Base-by-base conservation (phyloP, 2,329 filamentous ascomycete genomes). In the Alternaria arborescens region DNA sequence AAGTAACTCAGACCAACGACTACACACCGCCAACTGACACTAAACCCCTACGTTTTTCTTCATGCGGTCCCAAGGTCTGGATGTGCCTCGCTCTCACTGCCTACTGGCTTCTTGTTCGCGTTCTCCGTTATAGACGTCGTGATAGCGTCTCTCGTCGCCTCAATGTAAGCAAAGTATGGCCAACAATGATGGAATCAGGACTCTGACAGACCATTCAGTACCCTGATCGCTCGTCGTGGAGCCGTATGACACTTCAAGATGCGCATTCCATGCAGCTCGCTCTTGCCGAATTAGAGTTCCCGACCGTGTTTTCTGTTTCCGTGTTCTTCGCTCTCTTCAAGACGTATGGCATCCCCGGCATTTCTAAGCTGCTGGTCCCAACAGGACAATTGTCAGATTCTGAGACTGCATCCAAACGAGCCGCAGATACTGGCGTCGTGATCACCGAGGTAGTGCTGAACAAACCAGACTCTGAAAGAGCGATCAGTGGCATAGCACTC, bases 401-500 rank as follows among this genome's bases (percentile, higher is more conserved):
- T 14, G 32, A 36, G 1, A 16, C 32, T 16, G 32, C 32, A 32
- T 61, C 60, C 12, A 56, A 68, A 53, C 70, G 76, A n/a, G 77
- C 69, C 60, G 70, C 67, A 6, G 77, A 79, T 52, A 79, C 77
- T 4, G 54, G 38, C 5, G 58, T 78, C 18, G 65, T 79, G 8
- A 76, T 78, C 22, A 53, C 57, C 16, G 77, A 79, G 42, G 77
- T 78, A 44, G 58, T 74, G 10, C 50, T 38, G 1, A 57, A 71
- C 34, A 36, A 68, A 30, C 76, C 75, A 1, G 64, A 66, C 34
- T 72, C 71, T 8, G 78, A 83, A n/a, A 70, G 77, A 3, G 61
- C 71, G 26, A 76, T 69, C 32, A 65, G 65, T 7, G 86, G 85
- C 3, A 81, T 90, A 47, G 84, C 87, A 4, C 84, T 88, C 34